A percentile compares a stretch with the other conserved stretches of the same genome.
phyloP scores from a whole-genome alignment of 768 basidiomycete genomes.

The Boletus patriciae region DNA sequence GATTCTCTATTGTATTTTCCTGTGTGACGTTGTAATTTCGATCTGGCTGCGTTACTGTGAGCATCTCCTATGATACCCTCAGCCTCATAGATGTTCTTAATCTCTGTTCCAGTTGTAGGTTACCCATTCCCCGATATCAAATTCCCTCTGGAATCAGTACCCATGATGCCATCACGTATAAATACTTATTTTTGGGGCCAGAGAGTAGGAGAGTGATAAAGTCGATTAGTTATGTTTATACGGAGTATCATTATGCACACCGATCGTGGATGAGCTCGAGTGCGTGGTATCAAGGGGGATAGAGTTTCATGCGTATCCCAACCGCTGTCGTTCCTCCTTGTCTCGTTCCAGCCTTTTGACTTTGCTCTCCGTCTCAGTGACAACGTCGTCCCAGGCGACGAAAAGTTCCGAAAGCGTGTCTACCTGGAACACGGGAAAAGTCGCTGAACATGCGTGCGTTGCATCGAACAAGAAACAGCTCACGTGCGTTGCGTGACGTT shows the following conservation, averaged over 20 bases:
- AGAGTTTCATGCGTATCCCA: conserved; percentile 53
- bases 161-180: conserved; percentile 10
- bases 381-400: conserved; percentile 79
- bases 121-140: conserved; percentile 16
- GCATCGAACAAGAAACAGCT: conserved; percentile 19
- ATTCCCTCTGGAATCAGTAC: conserved; percentile 13
- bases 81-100: conserved; percentile 15
- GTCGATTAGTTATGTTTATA: conserved; percentile 21
- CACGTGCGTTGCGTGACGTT: conserved; percentile 71
- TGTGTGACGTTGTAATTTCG: conserved; percentile 24
- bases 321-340: conserved; percentile 53
- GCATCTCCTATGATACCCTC: background rate
- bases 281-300: background rate
- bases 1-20: conserved; percentile 21
- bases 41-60: conserved; percentile 14
- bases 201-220: conserved; percentile 19
- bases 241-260: conserved; percentile 13
- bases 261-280: background rate
- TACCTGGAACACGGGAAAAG: conserved; percentile 46
- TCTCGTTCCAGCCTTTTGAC: conserved; percentile 59
- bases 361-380: conserved; percentile 66
- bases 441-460: background rate
- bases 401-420: conserved; percentile 83
- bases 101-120: conserved; percentile 20
- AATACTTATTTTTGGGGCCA: conserved; percentile 5